Conservation (phyloP, 1,139 yeast genomes). For the Scheffersomyces cryptocercus region DNA sequence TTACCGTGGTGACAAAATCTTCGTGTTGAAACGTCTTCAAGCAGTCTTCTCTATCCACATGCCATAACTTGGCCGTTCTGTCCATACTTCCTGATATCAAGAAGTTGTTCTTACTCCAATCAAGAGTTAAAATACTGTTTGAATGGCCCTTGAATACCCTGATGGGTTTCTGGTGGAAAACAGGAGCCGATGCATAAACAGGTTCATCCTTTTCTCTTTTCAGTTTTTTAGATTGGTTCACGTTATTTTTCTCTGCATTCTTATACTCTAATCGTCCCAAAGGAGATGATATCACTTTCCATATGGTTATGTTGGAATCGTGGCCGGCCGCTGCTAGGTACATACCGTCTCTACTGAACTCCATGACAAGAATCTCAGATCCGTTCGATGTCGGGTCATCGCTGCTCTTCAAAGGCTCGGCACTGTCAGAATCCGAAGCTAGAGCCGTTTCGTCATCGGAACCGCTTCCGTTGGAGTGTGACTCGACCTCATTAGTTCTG, state of each 20-base stretch:
- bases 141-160: conserved; percentile 67
- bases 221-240: conserved; percentile 9
- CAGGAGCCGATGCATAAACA: conserved; percentile 61
- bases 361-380: conserved; percentile 68
- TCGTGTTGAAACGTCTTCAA: conserved; percentile 69
- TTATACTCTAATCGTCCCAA: conserved; percentile 54
- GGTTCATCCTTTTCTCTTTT: conserved; percentile 5
- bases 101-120: conserved; percentile 90
- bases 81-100: conserved; percentile 84
- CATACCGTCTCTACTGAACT: conserved; percentile 78
- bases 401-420: conserved; percentile 9
- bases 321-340: conserved; percentile 84
- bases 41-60: conserved; percentile 64
- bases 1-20: conserved; percentile 81
- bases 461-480: conserved; percentile 4
- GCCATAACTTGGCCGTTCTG: conserved; percentile 82
- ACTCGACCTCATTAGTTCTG: conserved; percentile 3
- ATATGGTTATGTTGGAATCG: conserved; percentile 64
- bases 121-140: conserved; percentile 67
- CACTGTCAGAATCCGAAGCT: not conserved
- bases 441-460: conserved; percentile 3
- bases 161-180: conserved; percentile 71
- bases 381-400: conserved; percentile 7
- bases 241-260: conserved; percentile 15
- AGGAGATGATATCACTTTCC: conserved; percentile 79